Evolutionary conservation across 2,329 filamentous ascomycete genomes (phyloP).

Genomic region (Triangularia setosa): DNA sequence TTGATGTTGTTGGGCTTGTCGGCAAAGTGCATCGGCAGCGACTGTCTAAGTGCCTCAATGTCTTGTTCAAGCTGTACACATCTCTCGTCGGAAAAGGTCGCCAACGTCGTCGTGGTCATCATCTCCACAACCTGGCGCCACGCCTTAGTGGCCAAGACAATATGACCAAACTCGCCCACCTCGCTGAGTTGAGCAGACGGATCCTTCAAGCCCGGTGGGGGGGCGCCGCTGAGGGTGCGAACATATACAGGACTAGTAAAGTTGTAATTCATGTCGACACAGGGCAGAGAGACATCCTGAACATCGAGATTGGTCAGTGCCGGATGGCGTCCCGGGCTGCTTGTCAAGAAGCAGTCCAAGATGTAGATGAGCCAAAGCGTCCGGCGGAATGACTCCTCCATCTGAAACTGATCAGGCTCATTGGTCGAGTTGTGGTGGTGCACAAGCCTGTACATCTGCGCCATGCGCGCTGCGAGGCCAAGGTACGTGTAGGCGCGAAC

Average conservation of each 20-base stretch:
- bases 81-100: constrained; percentile 51
- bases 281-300: constrained; percentile 53
- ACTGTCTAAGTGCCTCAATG: constrained; percentile 52
- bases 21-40: constrained; percentile 55
- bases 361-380: constrained; percentile 62
- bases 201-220: constrained; percentile 38
- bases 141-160: constrained; percentile 56
- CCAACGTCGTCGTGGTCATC: constrained; percentile 51
- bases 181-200: constrained; percentile 41
- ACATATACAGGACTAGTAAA: constrained; percentile 58
- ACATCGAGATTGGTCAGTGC: constrained; percentile 53
- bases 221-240: constrained; percentile 47
- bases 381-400: constrained; percentile 58
- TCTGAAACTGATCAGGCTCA: constrained; percentile 56
- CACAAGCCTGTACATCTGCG: constrained; percentile 60
- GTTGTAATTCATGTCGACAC: constrained; percentile 59
- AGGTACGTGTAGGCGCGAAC: constrained; percentile 61
- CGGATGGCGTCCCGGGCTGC: constrained; percentile 56
- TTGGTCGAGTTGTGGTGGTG: constrained; percentile 49
- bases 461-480: constrained; percentile 60
- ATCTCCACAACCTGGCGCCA: constrained; percentile 61
- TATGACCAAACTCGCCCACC: constrained; percentile 59
- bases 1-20: constrained; percentile 60
- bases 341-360: constrained; percentile 59
- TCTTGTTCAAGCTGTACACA: constrained; percentile 49